Evolutionary conservation across 2,329 filamentous ascomycete species (phyloP), one percentile per base, ranked within the genome.

Genomic region (Colletotrichum higginsianum): DNA sequence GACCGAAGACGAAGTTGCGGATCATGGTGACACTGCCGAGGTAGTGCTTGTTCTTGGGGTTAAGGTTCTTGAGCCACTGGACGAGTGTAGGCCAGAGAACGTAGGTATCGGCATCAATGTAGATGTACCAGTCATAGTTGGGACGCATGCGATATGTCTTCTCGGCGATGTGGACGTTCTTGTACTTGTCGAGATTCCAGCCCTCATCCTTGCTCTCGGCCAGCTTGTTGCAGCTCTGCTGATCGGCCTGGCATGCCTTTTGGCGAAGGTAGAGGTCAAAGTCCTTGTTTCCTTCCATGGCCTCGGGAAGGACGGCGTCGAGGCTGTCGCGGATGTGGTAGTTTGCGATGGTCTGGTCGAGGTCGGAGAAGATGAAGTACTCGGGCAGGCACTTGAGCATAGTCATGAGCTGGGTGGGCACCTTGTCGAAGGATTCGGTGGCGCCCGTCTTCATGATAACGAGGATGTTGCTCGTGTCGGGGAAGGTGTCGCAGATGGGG

Each of bases 101-200:
- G 75, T 90, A 90, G 11, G 87, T 88, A 77, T 90, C 88, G 61
- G 87, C 86, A 64, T 90, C 88, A 72, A 90, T 83, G 73, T 88
- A 90, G 16, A 91, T 77, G 75, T 89, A 91, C 88, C 89, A 91
- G 74, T 89, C 86, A 67, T 85, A 85, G 67, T 83, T 76, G 12
- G 88, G 88, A 11, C 85, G 83, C 78, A 86, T 78, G 30, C 79
- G 76, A 75, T 85, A 90, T 0, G 86, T 79, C 79, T 88, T 87
- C 78, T 89, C 85, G 15, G 88, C 85, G 77, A 90, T 89, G 76
- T 89, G 88, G 56, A 89, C 81, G 77, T 89, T 90, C 79, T 91
- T 91, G 81, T 89, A 91, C 80, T 89, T 90, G 80, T 91, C 89
- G 49, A 91, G 78, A 21, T 81, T 82, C 89, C 88, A 90, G 1